Evolutionary conservation across 2,329 filamentous ascomycete genomes (phyloP).

Genomic region (Pyrenophora graminea): DNA sequence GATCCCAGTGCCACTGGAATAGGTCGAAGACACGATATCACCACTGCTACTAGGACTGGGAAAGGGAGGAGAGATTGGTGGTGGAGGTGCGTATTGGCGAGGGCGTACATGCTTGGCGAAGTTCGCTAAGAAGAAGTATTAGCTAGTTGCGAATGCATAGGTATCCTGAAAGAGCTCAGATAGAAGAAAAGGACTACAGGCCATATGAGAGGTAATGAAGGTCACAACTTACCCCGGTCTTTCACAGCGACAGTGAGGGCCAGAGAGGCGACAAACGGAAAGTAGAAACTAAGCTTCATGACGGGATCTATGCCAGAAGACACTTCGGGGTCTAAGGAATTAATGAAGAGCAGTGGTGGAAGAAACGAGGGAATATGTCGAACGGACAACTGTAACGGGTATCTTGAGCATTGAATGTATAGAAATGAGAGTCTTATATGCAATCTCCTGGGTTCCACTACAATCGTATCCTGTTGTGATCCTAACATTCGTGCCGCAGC

Average conservation of each 20-base stretch:
- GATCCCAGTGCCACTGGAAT: conserved; percentile 1
- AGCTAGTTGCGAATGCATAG: neutral
- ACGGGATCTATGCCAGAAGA: neutral
- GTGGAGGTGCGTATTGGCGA: conserved; percentile 26
- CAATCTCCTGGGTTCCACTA: conserved; percentile 2
- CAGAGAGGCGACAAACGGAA: conserved; percentile 16
- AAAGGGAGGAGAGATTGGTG: conserved; percentile 16
- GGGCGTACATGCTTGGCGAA: conserved; percentile 22
- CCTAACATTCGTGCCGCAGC: conserved; percentile 4
- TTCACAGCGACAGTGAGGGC: conserved; percentile 20
- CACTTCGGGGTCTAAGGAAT: neutral
- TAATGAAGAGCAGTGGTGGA: conserved; percentile 12
- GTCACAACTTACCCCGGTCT: conserved; percentile 14
- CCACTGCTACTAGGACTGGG: conserved; percentile 11
- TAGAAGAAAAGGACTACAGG: no score
- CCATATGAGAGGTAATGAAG: neutral
- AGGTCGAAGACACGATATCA: conserved; percentile 3
- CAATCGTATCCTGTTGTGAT: conserved; percentile 4
- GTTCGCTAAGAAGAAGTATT: conserved; percentile 12
- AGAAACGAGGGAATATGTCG: conserved; percentile 19
- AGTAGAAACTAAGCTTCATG: conserved; percentile 28
- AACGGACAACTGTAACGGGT: conserved; percentile 12
- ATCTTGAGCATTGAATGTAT: conserved; percentile 1
- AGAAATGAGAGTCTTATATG: conserved; percentile 21
- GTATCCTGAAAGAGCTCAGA: no score